Evolutionary conservation across 2,329 filamentous ascomycete genomes (phyloP).

Genomic region (Sporothrix variecibatus): DNA sequence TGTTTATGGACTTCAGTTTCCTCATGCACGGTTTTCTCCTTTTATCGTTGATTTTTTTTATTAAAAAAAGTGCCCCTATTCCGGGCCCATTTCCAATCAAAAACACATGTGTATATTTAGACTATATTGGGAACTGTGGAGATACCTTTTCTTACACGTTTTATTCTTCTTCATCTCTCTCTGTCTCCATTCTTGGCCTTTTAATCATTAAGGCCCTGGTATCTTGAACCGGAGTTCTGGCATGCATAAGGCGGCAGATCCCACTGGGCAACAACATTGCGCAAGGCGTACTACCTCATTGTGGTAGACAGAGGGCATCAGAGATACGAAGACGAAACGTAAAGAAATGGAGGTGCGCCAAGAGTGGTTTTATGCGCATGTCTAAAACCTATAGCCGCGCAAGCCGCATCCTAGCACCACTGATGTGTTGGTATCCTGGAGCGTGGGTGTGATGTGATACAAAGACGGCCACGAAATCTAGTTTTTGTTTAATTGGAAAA

Average conservation of each 20-base stretch:
- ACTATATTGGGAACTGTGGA: background rate
- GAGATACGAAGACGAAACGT: background rate
- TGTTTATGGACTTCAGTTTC: background rate
- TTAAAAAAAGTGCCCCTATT: background rate
- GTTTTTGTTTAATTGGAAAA: background rate
- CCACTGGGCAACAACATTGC: background rate
- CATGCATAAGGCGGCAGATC: background rate
- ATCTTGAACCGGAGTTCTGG: background rate
- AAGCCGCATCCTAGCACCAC: background rate
- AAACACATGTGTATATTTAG: background rate
- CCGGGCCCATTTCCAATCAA: background rate
- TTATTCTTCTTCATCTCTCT: background rate
- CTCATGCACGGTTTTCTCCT: background rate
- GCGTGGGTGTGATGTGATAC: background rate
- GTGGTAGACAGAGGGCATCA: background rate
- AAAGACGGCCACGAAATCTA: background rate
- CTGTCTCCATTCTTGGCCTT: background rate
- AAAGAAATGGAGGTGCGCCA: background rate
- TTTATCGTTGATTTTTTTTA: background rate
- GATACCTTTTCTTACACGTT: background rate
- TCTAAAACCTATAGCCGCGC: background rate
- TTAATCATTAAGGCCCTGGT: background rate
- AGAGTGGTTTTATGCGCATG: background rate
- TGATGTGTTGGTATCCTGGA: background rate
- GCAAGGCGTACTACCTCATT: background rate